A percentile compares a stretch with the other conserved stretches of the same genome.
These are phyloP conservation scores for Wallacemonas collosoma DNA, from an alignment of 208 protist genomes.

Conservation along the genomic window DNA sequence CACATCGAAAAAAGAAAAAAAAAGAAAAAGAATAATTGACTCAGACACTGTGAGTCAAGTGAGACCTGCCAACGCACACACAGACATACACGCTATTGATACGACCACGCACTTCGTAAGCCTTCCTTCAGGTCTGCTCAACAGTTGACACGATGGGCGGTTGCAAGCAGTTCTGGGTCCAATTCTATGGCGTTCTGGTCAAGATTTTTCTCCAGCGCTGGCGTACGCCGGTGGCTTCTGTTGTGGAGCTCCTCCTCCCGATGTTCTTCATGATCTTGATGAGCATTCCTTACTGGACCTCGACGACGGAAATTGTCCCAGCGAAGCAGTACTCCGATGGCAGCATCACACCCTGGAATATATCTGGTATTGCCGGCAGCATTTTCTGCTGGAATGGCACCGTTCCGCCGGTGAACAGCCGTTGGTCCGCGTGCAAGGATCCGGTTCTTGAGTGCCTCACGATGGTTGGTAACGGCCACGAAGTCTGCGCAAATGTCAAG, in stretches of 20 bases:
- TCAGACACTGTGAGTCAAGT: too few relatives aligned
- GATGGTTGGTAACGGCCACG: conserved; percentile 35
- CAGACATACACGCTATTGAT: too few relatives aligned
- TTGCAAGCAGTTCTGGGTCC: conserved; percentile 42
- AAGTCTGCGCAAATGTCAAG: conserved; percentile 28
- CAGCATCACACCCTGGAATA: conserved; percentile 18
- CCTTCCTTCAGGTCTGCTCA: neutral
- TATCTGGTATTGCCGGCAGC: conserved; percentile 9
- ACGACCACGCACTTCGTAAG: too few relatives aligned
- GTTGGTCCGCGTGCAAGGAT: conserved; percentile 22
- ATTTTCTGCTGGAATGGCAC: conserved; percentile 35
- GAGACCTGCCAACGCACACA: too few relatives aligned
- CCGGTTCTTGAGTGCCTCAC: conserved; percentile 25
- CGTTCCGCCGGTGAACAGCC: neutral
- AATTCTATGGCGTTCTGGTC: conserved; percentile 68
- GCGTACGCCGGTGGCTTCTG: conserved; percentile 52
- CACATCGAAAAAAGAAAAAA: too few relatives aligned
- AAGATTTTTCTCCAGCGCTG: conserved; percentile 66
- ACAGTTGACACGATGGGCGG: conserved; percentile 5
- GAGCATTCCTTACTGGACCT: conserved; percentile 57
- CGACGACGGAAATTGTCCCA: conserved; percentile 25
- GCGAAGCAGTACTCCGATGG: conserved; percentile 30
- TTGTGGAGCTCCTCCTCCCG: conserved; percentile 66
- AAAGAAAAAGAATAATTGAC: too few relatives aligned
- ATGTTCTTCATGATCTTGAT: conserved; percentile 63